A percentile compares a stretch with the other conserved stretches of the same genome.
phyloP scores from a whole-genome alignment of 2,329 filamentous ascomycete genomes.

The Macrophomina pseudophaseolina region DNA sequence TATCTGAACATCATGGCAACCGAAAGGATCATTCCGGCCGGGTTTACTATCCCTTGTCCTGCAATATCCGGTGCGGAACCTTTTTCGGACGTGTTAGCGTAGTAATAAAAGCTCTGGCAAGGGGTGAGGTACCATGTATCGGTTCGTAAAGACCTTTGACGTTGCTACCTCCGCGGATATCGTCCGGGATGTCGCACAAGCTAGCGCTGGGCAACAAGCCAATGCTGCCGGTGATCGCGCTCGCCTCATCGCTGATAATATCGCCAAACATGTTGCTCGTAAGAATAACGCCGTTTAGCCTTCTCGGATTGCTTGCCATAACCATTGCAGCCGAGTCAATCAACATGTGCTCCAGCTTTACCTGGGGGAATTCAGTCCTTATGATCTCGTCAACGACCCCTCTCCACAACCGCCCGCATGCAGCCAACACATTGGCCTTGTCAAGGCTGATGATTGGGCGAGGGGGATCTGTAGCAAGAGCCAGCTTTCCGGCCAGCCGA shows the following conservation, averaged over 20 bases:
- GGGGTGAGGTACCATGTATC: slow-evolving; percentile 74
- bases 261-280: slow-evolving; percentile 96
- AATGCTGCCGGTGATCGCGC: slow-evolving; percentile 88
- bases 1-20: slow-evolving; percentile 96
- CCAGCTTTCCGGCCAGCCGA: slow-evolving; percentile 79
- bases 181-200: slow-evolving; percentile 81
- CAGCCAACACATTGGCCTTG: slow-evolving; percentile 96
- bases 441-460: slow-evolving; percentile 84
- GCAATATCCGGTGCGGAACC: slow-evolving; percentile 93
- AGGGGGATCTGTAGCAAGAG: slow-evolving; percentile 75
- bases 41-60: slow-evolving; percentile 89
- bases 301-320: slow-evolving; percentile 90
- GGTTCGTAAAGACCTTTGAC: slow-evolving; percentile 98
- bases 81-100: slow-evolving; percentile 39
- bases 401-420: slow-evolving; percentile 79
- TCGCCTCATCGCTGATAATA: slow-evolving; percentile 94
- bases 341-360: slow-evolving; percentile 84
- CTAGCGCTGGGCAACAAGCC: slow-evolving; percentile 88
- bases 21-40: slow-evolving; percentile 87
- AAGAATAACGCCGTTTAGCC: slow-evolving; percentile 87
- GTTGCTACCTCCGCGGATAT: slow-evolving; percentile 65
- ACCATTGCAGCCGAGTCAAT: slow-evolving; percentile 98
- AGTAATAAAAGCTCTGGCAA: slow-evolving; percentile 6
- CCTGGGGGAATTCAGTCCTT: slow-evolving; percentile 83
- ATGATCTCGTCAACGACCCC: slow-evolving; percentile 86